Evolutionary conservation across 2,329 filamentous ascomycete species (phyloP).

Genomic region (Fusarium gaditjirri): DNA sequence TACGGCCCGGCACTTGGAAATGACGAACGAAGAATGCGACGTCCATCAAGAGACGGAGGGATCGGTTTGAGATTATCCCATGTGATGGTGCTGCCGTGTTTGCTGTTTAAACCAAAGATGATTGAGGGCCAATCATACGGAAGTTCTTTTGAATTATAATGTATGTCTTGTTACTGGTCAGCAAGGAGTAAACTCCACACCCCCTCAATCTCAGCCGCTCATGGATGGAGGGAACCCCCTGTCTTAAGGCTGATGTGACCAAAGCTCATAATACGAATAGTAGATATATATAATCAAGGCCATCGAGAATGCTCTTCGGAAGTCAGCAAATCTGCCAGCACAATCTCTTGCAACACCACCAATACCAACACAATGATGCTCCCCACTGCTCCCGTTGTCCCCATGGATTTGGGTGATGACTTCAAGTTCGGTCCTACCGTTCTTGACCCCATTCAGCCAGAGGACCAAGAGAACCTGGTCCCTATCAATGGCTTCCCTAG

Average conservation of each 20-base stretch:
- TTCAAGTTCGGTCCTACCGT: conserved; percentile 33
- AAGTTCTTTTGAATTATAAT: neutral
- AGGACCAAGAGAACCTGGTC: neutral
- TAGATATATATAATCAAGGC: neutral
- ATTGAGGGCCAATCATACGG: neutral
- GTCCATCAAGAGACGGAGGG: neutral
- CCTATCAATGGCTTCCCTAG: conserved; percentile 13
- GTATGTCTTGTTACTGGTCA: neutral
- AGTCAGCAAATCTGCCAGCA: too few species aligned
- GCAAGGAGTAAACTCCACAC: neutral
- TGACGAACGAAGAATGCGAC: neutral
- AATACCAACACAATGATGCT: conserved; percentile 1
- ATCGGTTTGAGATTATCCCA: neutral
- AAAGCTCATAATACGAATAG: neutral
- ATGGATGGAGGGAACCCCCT: neutral
- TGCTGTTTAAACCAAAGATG: rapidly evolving
- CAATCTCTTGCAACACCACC: neutral
- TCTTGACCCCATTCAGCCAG: conserved; percentile 24
- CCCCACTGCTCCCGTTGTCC: conserved; percentile 21
- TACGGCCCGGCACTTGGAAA: conserved; percentile 4
- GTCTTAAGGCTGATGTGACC: neutral
- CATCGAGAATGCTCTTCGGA: neutral
- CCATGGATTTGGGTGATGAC: conserved; percentile 22
- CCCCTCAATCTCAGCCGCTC: neutral
- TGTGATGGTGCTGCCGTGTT: neutral